phyloP scores from a whole-genome alignment of 2,329 filamentous ascomycete species.

The Colletotrichum nymphaeae region DNA sequence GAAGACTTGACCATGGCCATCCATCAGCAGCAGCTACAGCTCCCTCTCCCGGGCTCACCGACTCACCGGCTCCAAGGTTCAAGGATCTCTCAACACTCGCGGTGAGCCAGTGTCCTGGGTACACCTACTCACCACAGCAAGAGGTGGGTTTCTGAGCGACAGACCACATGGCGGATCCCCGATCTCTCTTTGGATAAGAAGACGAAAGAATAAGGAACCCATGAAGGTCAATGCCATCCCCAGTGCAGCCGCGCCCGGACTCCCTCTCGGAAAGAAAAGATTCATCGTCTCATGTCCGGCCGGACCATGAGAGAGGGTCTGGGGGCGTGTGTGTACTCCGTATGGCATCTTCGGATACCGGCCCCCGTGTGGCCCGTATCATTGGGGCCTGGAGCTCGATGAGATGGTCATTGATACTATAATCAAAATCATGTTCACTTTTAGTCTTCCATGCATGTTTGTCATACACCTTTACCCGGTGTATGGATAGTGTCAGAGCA shows the following conservation, averaged over 20 bases:
- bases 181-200: slow-evolving; percentile 28
- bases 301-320: not conserved
- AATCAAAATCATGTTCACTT: not conserved
- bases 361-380: slow-evolving; percentile 18
- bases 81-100: slow-evolving; percentile 1
- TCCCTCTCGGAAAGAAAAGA: not conserved
- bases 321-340: not conserved
- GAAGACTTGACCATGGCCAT: not conserved
- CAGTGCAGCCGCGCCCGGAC: not conserved
- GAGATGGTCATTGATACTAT: not conserved
- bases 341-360: not conserved
- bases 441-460: not conserved
- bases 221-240: slow-evolving; percentile 20
- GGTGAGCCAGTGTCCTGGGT: slow-evolving; percentile 16
- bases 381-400: slow-evolving; percentile 11
- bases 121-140: not conserved
- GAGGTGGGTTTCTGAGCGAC: not conserved
- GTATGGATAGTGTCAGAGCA: not conserved
- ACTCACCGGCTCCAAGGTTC: slow-evolving; percentile 1
- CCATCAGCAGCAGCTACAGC: not conserved
- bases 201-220: not conserved
- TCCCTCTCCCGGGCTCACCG: not conserved
- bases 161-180: slow-evolving; percentile 29
- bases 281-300: not conserved
- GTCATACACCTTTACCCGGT: not conserved